These are phyloP conservation scores for Monosporascus sp. DNA, from an alignment of 2,329 filamentous ascomycete genomes.

Conservation along the genomic window DNA sequence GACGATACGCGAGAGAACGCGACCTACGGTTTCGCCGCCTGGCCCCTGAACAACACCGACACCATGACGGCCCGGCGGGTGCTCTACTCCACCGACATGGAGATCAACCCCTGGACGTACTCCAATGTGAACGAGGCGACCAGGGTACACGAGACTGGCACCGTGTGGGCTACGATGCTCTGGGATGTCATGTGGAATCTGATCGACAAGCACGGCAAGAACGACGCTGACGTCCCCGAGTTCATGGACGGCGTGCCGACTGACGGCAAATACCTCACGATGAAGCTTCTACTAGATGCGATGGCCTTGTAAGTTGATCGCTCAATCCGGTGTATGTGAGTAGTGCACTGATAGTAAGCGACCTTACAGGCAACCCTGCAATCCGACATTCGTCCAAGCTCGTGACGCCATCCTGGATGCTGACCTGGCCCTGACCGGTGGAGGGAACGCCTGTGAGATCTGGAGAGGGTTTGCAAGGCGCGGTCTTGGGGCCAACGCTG, in stretches of 20 bases:
- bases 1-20: slow-evolving; percentile 38
- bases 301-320: slow-evolving; percentile 36
- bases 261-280: slow-evolving; percentile 44
- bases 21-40: slow-evolving; percentile 42
- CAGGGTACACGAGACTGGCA: slow-evolving; percentile 43
- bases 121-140: slow-evolving; percentile 31
- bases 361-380: slow-evolving; percentile 43
- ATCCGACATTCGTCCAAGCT: slow-evolving; percentile 46
- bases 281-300: slow-evolving; percentile 48
- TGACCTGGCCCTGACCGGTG: slow-evolving; percentile 44
- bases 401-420: slow-evolving; percentile 52
- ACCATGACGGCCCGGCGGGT: slow-evolving; percentile 40
- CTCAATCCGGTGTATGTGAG: neutral
- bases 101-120: slow-evolving; percentile 47
- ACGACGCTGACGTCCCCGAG: slow-evolving; percentile 32
- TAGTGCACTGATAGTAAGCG: neutral
- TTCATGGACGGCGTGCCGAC: slow-evolving; percentile 42
- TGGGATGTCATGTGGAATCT: slow-evolving; percentile 55
- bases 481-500: slow-evolving; percentile 40
- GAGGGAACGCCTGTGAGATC: slow-evolving; percentile 43
- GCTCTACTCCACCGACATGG: slow-evolving; percentile 45
- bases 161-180: slow-evolving; percentile 45
- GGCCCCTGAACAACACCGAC: slow-evolving; percentile 36
- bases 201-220: slow-evolving; percentile 50
- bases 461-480: slow-evolving; percentile 54